phyloP scores from a whole-genome alignment of 345 rosid genomes.

The Camelina laxa region DNA sequence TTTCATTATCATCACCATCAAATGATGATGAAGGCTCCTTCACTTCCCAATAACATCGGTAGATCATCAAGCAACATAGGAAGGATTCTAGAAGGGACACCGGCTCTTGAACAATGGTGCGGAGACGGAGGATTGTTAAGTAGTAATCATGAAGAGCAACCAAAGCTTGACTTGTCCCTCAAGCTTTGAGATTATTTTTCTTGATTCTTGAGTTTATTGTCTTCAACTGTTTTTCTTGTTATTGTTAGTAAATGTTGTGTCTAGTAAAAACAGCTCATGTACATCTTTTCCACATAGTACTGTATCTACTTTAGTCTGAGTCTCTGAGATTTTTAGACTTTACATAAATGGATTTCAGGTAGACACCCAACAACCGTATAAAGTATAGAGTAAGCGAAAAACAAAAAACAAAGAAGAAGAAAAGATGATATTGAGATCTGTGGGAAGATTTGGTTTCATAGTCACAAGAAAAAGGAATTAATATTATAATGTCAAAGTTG shows the following conservation, averaged over 20 bases:
- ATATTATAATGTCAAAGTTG: conserved; percentile 45
- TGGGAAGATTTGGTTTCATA: conserved; percentile 42
- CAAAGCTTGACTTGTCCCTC: conserved; percentile 71
- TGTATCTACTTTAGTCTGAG: background rate
- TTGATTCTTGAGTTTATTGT: conserved; percentile 28
- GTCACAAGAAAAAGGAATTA: conserved; percentile 33
- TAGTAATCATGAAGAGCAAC: conserved; percentile 52
- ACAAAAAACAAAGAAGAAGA: background rate
- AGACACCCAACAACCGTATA: conserved; percentile 34
- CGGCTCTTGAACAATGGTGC: conserved; percentile 48
- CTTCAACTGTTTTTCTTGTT: conserved; percentile 8
- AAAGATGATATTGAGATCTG: conserved; percentile 33
- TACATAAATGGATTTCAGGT: conserved; percentile 30
- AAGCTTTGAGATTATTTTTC: conserved; percentile 54
- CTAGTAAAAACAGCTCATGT: conserved; percentile 13
- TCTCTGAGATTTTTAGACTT: conserved; percentile 8
- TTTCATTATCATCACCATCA: conserved; percentile 32
- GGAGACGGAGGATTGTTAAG: conserved; percentile 41
- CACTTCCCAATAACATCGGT: conserved; percentile 34
- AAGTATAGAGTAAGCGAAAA: conserved; percentile 3
- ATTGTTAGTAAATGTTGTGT: conserved; percentile 33
- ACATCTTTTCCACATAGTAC: conserved; percentile 9
- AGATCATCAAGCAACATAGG: conserved; percentile 44
- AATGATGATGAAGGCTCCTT: conserved; percentile 39
- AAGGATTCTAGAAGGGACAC: conserved; percentile 43